Percentiles rank a stretch among this genome's conserved stretches.
phyloP scores from a whole-genome alignment of 371 early-diverging fungal genomes.

The Caulochytrium protostelioides region DNA sequence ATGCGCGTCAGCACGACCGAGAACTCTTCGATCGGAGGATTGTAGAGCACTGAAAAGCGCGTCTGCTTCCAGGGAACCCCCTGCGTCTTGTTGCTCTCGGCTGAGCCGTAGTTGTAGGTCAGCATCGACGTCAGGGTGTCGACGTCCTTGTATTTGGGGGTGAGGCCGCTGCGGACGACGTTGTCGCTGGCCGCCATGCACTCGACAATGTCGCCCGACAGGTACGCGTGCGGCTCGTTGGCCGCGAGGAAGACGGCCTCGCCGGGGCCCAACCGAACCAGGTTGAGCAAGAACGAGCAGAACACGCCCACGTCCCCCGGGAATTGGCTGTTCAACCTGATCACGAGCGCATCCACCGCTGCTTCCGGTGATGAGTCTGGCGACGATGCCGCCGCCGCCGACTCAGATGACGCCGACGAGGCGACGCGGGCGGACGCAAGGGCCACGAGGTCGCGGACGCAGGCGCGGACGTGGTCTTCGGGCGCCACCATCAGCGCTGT shows the following conservation, averaged over 20 bases:
- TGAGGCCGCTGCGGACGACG: slow-evolving; percentile 88
- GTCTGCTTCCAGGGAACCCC: slow-evolving; percentile 13
- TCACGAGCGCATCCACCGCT: slow-evolving; percentile 40
- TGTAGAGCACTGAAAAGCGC: slow-evolving; percentile 46
- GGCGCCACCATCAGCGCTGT: slow-evolving; percentile 41
- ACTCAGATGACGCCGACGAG: too few species aligned
- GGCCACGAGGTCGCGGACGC: slow-evolving; percentile 27
- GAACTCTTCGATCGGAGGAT: slow-evolving; percentile 92
- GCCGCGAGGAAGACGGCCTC: slow-evolving; percentile 87
- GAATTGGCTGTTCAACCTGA: slow-evolving; percentile 56
- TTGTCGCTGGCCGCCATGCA: slow-evolving; percentile 97
- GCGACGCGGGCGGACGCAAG: too few species aligned
- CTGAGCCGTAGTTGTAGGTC: slow-evolving; percentile 64
- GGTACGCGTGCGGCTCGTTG: slow-evolving; percentile 91
- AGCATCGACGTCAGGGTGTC: slow-evolving; percentile 72
- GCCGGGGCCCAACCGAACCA: slow-evolving; percentile 53
- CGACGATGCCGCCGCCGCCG: too few species aligned
- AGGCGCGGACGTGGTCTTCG: slow-evolving; percentile 20
- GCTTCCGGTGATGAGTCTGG: too few species aligned
- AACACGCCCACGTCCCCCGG: slow-evolving; percentile 82
- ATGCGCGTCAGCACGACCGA: slow-evolving; percentile 47
- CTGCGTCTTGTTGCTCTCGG: slow-evolving; percentile 48
- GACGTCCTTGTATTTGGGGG: slow-evolving; percentile 96
- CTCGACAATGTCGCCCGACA: slow-evolving; percentile 90
- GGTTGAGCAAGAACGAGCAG: slow-evolving; percentile 68